phyloP scores from a whole-genome alignment of 768 basidiomycete genomes.

The Termitomyces titanicus region DNA sequence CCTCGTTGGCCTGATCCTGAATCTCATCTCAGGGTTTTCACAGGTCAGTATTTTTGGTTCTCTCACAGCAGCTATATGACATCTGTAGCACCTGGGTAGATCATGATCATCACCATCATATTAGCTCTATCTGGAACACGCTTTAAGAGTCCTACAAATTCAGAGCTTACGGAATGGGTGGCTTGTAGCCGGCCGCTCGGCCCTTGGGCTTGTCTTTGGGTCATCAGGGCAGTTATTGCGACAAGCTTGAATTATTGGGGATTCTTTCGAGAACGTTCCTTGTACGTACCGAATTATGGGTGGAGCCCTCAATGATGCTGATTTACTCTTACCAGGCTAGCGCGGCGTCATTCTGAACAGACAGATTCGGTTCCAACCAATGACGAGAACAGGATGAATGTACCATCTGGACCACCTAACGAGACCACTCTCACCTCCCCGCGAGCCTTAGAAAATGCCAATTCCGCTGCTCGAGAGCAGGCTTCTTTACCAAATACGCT shows the following conservation, averaged over 20 bases:
- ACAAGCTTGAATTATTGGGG: conserved; percentile 54
- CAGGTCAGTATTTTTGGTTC: conserved; percentile 31
- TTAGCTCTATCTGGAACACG: conserved; percentile 42
- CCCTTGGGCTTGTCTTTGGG: conserved; percentile 65
- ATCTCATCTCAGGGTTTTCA: conserved; percentile 42
- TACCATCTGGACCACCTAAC: background rate
- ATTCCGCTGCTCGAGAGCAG: conserved; percentile 2
- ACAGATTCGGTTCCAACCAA: background rate
- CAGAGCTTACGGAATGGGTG: conserved; percentile 47
- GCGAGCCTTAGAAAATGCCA: background rate
- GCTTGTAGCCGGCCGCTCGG: conserved; percentile 67
- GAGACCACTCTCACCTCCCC: conserved; percentile 1
- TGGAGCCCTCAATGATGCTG: background rate
- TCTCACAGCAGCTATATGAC: background rate
- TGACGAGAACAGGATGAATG: background rate
- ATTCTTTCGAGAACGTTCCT: conserved; percentile 35
- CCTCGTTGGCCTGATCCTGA: conserved; percentile 49
- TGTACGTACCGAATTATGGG: conserved; percentile 15
- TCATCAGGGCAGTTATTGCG: conserved; percentile 48
- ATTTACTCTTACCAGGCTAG: conserved; percentile 5
- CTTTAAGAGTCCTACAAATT: conserved; percentile 40
- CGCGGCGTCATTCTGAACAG: conserved; percentile 9
- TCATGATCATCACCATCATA: conserved; percentile 46
- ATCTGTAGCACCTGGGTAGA: conserved; percentile 29
- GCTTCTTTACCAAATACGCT: conserved; percentile 15